These are phyloP conservation scores for Aspergillus flavus DNA, from an alignment of 2,329 filamentous ascomycete species.

Conservation along the genomic window DNA sequence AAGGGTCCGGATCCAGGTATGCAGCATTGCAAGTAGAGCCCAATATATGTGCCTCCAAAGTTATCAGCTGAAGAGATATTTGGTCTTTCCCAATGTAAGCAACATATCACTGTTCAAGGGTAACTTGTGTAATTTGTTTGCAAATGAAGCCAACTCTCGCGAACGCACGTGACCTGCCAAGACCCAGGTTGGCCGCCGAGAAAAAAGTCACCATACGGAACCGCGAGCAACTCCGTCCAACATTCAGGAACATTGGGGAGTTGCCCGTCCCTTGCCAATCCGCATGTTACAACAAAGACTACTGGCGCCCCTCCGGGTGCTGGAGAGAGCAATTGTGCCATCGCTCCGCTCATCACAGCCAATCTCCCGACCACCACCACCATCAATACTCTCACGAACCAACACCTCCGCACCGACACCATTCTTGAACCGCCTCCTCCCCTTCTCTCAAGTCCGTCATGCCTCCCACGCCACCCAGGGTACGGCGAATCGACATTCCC, in stretches of 20 bases:
- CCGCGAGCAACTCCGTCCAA: background rate
- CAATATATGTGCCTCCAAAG: background rate
- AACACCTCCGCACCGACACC: constrained; percentile 30
- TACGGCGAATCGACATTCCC: constrained; percentile 66
- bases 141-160: constrained; percentile 35
- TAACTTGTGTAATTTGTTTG: background rate
- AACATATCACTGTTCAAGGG: background rate
- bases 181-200: constrained; percentile 7
- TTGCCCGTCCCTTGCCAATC: constrained; percentile 28
- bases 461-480: constrained; percentile 68
- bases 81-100: background rate
- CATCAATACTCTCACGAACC: constrained; percentile 32
- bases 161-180: constrained; percentile 30
- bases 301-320: constrained; percentile 39
- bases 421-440: constrained; percentile 35
- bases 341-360: constrained; percentile 31
- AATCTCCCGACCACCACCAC: constrained; percentile 29
- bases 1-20: constrained; percentile 29
- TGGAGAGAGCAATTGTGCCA: constrained; percentile 40
- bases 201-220: constrained; percentile 21
- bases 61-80: background rate
- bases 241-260: constrained; percentile 18
- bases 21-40: constrained; percentile 26
- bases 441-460: constrained; percentile 56
- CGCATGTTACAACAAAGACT: constrained; percentile 49